Base-by-base conservation (phyloP, 176 grass and related monocot genomes). In the Aegilops sharonensis region DNA sequence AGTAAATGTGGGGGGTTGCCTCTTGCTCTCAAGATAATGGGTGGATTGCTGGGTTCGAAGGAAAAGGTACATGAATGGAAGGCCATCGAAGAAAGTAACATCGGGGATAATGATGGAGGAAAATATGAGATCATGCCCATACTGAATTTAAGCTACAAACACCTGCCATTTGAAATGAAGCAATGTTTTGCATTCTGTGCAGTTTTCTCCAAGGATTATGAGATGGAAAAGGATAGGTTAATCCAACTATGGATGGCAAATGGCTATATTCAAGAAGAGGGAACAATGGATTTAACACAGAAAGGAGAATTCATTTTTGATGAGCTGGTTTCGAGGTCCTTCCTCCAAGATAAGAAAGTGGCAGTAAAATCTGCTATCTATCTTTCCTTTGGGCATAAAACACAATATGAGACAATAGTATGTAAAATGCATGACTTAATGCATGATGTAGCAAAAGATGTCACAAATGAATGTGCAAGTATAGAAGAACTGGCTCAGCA, bases 401-500 rank as follows among this genome's bases (percentile, higher is more conserved):
- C 2, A 32, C 0, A 32, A 32, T 32, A 32, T 3, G 31, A 32
- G 31, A 32, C 31, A 32, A 3, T 32, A 32, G 31, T 32, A 32
- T 32, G 85, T 72, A 81, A 81, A 20, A 81, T 87, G 76, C 77
- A 86, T 64, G 66, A 80, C 8, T 80, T 79, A 31, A 64, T 87
- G 85, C 85, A 87, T 39, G 85, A 87, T 40, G 9, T 87, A 17
- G 78, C 85, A 42, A 79, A 69, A 40, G 9, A 42, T 60, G 23
- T 79, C 0, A 18, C 75, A 1, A 9, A 78, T 15, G 64, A 86
- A 68, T 86, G 47, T 60, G 15, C 47, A n/a, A 31, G 9, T 79
- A 2, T 35, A 15, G 5, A 59, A 60, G 64, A 47, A 24, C 21
- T 63, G 10, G 45, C 20, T 84, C 70, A 20, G 8, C 0, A 21